Conservation (phyloP, 148 eudicot species). For the Vaccinium myrtillus region DNA sequence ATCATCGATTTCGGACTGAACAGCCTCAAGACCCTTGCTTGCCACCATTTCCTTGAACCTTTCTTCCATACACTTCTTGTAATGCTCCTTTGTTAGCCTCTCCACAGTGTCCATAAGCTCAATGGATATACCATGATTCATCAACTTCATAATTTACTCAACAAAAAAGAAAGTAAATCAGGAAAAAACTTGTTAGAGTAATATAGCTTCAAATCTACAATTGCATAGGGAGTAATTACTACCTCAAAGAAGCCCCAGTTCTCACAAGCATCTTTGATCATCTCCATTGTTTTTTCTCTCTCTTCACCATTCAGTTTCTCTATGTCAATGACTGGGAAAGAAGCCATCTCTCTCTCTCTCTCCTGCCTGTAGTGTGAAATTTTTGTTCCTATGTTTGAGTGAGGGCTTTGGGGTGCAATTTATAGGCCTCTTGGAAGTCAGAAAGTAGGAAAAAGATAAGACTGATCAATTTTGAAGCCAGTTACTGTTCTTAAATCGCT, state of each 20-base stretch:
- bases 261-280: constrained; percentile 64
- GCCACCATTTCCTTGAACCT: constrained; percentile 82
- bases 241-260: constrained; percentile 84
- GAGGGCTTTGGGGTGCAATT: constrained; percentile 16
- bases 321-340: constrained; percentile 61
- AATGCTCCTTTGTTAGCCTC: constrained; percentile 66
- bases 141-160: constrained; percentile 24
- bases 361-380: background rate
- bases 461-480: background rate
- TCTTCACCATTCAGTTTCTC: constrained; percentile 55
- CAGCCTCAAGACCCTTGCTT: constrained; percentile 60
- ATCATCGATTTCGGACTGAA: constrained; percentile 58
- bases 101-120: constrained; percentile 63
- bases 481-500: background rate
- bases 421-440: constrained; percentile 21
- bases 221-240: background rate
- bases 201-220: background rate
- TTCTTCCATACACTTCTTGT: constrained; percentile 60
- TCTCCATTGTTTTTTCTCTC: constrained; percentile 43
- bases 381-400: background rate
- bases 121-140: constrained; percentile 54
- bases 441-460: background rate
- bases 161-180: background rate
- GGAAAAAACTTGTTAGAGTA: background rate
- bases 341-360: constrained; percentile 39